These are phyloP conservation scores for Saccharomyces hybrid DNA, from an alignment of 1,139 yeast genomes.

Conservation along the genomic window DNA sequence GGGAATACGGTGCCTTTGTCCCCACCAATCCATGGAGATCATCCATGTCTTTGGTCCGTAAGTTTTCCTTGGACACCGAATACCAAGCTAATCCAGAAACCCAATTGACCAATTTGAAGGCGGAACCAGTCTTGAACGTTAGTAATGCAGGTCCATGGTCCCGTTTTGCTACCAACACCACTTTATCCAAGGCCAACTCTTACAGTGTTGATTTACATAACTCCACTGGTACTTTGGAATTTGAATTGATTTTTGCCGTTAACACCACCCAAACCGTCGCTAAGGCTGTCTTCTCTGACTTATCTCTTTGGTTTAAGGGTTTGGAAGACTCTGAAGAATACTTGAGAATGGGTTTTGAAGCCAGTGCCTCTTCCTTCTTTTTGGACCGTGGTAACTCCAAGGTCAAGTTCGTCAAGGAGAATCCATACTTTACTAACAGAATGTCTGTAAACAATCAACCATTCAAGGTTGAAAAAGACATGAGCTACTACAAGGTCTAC, in stretches of 20 bases:
- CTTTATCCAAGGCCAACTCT: background rate
- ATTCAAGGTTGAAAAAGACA: conserved; percentile 3
- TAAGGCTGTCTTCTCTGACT: conserved; percentile 11
- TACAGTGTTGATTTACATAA: background rate
- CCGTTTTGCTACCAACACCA: background rate
- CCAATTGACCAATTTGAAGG: conserved; percentile 19
- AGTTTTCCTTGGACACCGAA: conserved; percentile 23
- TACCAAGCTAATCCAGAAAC: conserved; percentile 24
- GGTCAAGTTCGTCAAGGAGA: conserved; percentile 14
- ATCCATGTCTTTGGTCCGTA: conserved; percentile 32
- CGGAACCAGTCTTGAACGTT: conserved; percentile 20
- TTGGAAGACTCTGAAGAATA: conserved; percentile 12
- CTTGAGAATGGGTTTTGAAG: conserved; percentile 19
- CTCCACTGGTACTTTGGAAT: conserved; percentile 5
- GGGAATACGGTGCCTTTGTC: conserved; percentile 33
- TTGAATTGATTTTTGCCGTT: conserved; percentile 14
- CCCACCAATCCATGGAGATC: conserved; percentile 34
- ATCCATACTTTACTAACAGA: conserved; percentile 19
- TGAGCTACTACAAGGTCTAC: conserved; percentile 19
- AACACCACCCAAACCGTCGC: conserved; percentile 9
- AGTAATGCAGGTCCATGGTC: background rate
- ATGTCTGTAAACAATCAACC: background rate
- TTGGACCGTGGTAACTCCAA: conserved; percentile 21
- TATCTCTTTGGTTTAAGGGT: conserved; percentile 14
- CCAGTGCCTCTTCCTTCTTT: conserved; percentile 19